Evolutionary conservation across 805 yeast species (phyloP).

Genomic region (Metschnikowia rubicola): DNA sequence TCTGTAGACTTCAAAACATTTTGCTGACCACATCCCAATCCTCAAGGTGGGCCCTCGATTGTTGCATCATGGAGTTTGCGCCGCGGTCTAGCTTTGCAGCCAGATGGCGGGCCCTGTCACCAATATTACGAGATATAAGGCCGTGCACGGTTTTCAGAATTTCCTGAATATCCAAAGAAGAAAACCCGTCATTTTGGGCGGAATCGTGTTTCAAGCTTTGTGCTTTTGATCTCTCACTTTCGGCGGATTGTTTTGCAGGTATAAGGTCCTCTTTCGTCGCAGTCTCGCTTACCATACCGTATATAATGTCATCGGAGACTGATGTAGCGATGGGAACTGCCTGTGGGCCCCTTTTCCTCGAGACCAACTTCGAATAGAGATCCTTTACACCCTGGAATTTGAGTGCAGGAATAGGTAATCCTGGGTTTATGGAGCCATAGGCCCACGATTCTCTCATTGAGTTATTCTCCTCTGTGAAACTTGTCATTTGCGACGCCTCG

Average conservation of each 20-base stretch:
- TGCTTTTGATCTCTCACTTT: not conserved
- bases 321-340: not conserved
- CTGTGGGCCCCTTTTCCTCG: not conserved
- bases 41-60: constrained; percentile 25
- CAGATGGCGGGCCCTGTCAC: constrained; percentile 7
- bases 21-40: constrained; percentile 38
- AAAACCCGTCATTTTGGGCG: too few relatives aligned
- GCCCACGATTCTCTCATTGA: constrained; percentile 1
- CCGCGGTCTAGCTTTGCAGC: constrained; percentile 2
- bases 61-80: constrained; percentile 19
- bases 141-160: constrained; percentile 33
- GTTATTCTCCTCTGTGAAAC: not conserved
- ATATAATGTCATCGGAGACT: constrained; percentile 14
- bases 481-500: constrained; percentile 1
- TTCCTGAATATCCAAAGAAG: constrained; percentile 17
- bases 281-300: constrained; percentile 25
- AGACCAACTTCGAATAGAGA: not conserved
- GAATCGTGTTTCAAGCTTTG: not conserved
- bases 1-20: constrained; percentile 13
- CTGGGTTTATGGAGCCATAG: not conserved
- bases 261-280: not conserved
- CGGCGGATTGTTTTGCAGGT: not conserved
- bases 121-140: constrained; percentile 5
- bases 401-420: too few relatives aligned
- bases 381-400: not conserved